Conservation (phyloP, 2,329 filamentous ascomycete species). For the Westerdykella sp. region DNA sequence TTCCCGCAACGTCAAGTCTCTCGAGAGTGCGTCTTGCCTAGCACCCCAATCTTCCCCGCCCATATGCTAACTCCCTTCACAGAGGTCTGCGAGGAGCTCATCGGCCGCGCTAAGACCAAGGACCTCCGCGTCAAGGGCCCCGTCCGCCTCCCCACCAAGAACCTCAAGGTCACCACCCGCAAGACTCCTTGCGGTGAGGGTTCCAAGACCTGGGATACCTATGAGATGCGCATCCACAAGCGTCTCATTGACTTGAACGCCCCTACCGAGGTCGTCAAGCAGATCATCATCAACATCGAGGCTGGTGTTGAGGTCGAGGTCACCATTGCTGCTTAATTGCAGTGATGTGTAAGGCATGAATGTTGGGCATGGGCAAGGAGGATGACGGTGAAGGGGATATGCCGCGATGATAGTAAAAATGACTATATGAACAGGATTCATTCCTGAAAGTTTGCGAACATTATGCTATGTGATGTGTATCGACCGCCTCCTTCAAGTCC, state of each 20-base stretch:
- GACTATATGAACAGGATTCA: too few species aligned
- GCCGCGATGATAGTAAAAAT: slow-evolving; percentile 7
- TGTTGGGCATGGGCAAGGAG: slow-evolving; percentile 31
- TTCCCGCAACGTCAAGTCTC: slow-evolving; percentile 85
- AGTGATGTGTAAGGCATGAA: slow-evolving; percentile 15
- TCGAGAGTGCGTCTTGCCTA: slow-evolving; percentile 62
- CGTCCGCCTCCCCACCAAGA: slow-evolving; percentile 96
- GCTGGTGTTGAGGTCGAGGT: slow-evolving; percentile 90
- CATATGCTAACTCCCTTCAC: slow-evolving; percentile 2
- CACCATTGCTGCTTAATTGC: slow-evolving; percentile 71
- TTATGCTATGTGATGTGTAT: too few species aligned
- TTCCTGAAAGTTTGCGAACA: too few species aligned
- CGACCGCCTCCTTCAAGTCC: too few species aligned
- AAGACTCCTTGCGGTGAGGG: slow-evolving; percentile 99
- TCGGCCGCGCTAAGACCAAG: slow-evolving; percentile 98
- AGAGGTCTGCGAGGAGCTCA: slow-evolving; percentile 86
- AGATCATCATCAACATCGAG: slow-evolving; percentile 95
- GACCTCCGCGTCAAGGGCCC: slow-evolving; percentile 97
- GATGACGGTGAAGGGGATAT: slow-evolving; percentile 29
- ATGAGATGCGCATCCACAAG: slow-evolving; percentile 99
- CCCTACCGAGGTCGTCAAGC: slow-evolving; percentile 95
- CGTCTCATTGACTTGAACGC: slow-evolving; percentile 96
- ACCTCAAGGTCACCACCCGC: slow-evolving; percentile 91
- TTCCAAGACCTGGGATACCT: slow-evolving; percentile 99
- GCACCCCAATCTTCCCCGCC: background rate